phyloP scores from a whole-genome alignment of 164 flowering plant genomes.

The Brasenia schreberi region DNA sequence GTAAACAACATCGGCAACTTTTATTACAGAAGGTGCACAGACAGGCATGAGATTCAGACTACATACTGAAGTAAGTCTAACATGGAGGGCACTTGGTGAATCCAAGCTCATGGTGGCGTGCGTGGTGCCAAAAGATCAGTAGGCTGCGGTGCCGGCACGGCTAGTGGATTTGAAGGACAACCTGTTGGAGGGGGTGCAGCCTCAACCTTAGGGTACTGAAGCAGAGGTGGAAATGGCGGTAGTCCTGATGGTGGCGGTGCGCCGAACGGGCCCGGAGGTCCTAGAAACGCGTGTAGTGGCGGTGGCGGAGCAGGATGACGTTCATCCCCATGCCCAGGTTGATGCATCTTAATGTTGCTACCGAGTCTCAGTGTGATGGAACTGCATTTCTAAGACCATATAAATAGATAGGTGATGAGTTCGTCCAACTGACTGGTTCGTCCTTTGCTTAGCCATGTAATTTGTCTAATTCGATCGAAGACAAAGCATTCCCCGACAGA shows the following conservation, averaged over 20 bases:
- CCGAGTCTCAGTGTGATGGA: neutral
- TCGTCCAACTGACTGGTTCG: neutral
- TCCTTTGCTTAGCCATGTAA: neutral
- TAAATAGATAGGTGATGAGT: slow-evolving; percentile 1
- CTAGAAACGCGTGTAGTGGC: neutral
- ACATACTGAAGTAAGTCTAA: neutral
- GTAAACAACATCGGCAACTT: too few relatives aligned
- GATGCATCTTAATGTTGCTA: neutral
- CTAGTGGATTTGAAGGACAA: neutral
- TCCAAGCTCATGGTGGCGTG: neutral
- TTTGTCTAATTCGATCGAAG: neutral
- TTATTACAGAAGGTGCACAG: too few relatives aligned
- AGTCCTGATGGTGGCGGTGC: neutral
- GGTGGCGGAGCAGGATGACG: neutral
- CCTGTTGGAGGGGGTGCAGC: neutral
- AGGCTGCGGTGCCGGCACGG: neutral
- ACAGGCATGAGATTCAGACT: too few relatives aligned
- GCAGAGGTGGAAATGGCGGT: neutral
- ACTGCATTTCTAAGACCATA: neutral
- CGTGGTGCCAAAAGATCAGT: neutral
- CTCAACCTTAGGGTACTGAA: neutral
- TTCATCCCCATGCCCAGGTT: neutral
- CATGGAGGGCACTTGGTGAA: neutral
- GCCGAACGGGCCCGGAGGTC: slow-evolving; percentile 1
- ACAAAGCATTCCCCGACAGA: neutral